phyloP scores from a whole-genome alignment of 257 asterid genomes.

The Nicotiana undulata region DNA sequence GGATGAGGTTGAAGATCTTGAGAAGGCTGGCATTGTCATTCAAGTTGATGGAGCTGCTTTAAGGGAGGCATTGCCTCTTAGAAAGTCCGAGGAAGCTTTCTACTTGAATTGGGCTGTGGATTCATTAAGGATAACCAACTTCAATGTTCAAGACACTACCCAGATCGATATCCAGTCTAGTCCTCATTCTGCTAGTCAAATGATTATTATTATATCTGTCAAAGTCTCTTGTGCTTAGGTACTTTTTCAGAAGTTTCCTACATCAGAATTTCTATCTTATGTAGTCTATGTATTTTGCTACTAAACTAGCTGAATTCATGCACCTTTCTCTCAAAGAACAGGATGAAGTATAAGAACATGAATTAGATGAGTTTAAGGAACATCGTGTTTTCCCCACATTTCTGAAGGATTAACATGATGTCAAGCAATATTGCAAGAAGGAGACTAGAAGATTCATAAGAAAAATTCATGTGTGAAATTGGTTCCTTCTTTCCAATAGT shows the following conservation, averaged over 20 bases:
- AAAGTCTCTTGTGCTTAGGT: too few species aligned
- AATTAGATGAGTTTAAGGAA: too few species aligned
- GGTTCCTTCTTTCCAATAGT: neutral
- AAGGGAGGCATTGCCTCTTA: slow-evolving; percentile 93
- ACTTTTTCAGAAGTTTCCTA: neutral
- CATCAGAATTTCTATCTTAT: neutral
- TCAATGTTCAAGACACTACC: slow-evolving; percentile 76
- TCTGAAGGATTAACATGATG: too few species aligned
- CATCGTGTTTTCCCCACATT: too few species aligned
- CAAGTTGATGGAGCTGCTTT: slow-evolving; percentile 94
- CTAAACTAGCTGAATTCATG: neutral
- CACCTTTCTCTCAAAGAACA: neutral
- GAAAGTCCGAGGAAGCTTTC: slow-evolving; percentile 84
- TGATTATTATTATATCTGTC: too few species aligned
- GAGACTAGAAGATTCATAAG: too few species aligned
- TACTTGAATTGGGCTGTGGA: slow-evolving; percentile 97
- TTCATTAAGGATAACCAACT: slow-evolving; percentile 88
- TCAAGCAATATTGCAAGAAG: too few species aligned
- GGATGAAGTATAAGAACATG: too few species aligned
- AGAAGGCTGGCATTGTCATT: slow-evolving; percentile 87
- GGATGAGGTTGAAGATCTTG: slow-evolving; percentile 96
- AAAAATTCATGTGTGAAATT: neutral
- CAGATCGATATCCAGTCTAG: slow-evolving; percentile 44
- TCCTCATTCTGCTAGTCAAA: neutral
- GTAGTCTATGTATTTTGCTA: neutral